These are phyloP conservation scores for Xerocomellus chrysenteron DNA, from an alignment of 768 basidiomycete genomes.

Conservation along the genomic window DNA sequence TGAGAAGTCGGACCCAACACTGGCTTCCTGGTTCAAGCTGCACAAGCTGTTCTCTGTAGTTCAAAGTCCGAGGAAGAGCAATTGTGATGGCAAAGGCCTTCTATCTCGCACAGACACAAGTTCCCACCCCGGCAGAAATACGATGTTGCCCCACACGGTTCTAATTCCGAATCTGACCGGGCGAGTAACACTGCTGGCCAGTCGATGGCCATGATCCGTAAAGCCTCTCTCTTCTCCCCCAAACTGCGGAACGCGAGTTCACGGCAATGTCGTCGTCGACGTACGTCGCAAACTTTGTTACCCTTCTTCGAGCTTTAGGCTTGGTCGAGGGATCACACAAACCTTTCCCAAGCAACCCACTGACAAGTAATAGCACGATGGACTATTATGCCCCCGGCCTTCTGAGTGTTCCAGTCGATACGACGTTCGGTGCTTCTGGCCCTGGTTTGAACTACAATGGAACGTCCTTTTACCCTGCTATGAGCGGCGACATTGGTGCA, in stretches of 20 bases:
- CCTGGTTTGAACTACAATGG: neutral
- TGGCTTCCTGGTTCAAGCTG: no score
- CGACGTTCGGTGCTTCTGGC: neutral
- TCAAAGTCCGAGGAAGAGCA: no score
- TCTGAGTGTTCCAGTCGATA: neutral
- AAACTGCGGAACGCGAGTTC: neutral
- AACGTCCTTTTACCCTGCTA: neutral
- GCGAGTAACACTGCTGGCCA: neutral
- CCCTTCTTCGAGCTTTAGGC: constrained; percentile 8
- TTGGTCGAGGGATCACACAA: constrained; percentile 15
- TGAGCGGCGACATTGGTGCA: neutral
- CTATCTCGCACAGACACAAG: no score
- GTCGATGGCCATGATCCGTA: no score
- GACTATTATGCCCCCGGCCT: neutral
- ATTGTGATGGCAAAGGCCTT: no score
- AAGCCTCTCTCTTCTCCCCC: neutral
- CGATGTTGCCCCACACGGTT: neutral
- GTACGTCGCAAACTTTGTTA: neutral
- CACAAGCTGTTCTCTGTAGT: no score
- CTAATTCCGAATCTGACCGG: constrained; percentile 3
- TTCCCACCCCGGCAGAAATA: neutral
- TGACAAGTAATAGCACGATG: neutral
- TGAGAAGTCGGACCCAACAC: no score
- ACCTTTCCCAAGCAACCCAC: neutral
- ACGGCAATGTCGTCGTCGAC: constrained; percentile 4